These are phyloP conservation scores for Antitrichia curtipendula DNA, from an alignment of 225 moss, liverwort and hornwort genomes.

Conservation along the genomic window DNA sequence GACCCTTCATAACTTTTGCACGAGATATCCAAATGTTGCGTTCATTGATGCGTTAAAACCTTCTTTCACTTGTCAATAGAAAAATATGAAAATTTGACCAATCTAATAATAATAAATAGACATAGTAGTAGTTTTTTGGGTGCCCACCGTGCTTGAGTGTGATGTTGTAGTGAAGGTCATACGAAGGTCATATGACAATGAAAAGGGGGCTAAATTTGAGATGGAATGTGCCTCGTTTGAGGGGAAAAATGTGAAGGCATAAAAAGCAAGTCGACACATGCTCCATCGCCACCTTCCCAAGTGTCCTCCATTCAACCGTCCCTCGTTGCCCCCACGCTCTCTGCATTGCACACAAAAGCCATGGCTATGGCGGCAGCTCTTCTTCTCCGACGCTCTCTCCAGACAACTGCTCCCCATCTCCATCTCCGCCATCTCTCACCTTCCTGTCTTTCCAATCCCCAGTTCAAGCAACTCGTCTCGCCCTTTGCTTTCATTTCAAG, in stretches of 20 bases:
- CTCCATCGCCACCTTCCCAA: not conserved
- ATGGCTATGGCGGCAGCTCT: not conserved
- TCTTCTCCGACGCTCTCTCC: not conserved
- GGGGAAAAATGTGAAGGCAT: not conserved
- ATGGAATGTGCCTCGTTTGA: not conserved
- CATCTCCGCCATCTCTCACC: not conserved
- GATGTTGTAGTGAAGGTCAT: not conserved
- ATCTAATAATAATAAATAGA: not conserved
- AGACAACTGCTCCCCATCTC: not conserved
- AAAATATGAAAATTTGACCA: not conserved
- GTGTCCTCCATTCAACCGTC: not conserved
- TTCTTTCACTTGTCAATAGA: not conserved
- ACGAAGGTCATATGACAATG: not conserved
- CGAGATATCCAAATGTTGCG: accelerated
- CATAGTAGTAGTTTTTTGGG: not conserved
- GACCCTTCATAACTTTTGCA: not conserved
- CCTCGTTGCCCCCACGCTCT: no score
- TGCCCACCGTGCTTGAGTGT: no score
- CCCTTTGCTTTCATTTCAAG: not conserved
- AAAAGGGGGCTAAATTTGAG: not conserved
- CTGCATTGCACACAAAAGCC: not conserved
- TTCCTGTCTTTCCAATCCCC: no score
- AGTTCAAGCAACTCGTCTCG: not conserved
- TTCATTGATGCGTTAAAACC: accelerated
- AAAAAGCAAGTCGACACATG: not conserved